Percentiles rank a stretch among this genome's conserved stretches.
These are phyloP conservation scores for Wilhelminamyces savonicus DNA, from an alignment of 805 yeast genomes.

Conservation along the genomic window DNA sequence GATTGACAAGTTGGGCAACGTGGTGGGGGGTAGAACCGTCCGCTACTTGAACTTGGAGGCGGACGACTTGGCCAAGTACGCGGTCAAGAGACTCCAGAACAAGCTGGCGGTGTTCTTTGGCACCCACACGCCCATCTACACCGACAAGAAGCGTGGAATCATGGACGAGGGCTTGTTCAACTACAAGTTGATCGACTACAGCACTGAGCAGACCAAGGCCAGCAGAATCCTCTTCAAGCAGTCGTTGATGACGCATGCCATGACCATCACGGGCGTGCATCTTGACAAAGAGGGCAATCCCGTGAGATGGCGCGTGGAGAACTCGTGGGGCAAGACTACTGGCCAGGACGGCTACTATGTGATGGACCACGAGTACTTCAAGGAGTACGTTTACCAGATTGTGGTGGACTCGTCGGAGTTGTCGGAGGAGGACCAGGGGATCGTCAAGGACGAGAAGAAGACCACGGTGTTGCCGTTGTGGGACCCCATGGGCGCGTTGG, in stretches of 20 bases:
- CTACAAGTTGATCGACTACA: conserved; percentile 9
- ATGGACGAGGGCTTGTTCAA: conserved; percentile 12
- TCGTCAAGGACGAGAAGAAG: conserved; percentile 32
- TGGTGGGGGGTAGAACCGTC: conserved; percentile 11
- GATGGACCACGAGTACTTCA: conserved; percentile 69
- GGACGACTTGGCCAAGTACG: conserved; percentile 9
- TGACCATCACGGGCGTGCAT: conserved; percentile 14
- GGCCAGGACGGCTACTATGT: conserved; percentile 65
- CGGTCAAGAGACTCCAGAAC: conserved; percentile 8
- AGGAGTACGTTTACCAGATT: conserved; percentile 70
- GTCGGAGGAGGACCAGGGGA: conserved; percentile 29
- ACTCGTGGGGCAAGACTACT: conserved; percentile 68
- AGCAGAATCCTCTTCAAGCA: conserved; percentile 12
- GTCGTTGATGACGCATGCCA: conserved; percentile 17
- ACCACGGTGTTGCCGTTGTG: conserved; percentile 64
- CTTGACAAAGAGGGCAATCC: conserved; percentile 42
- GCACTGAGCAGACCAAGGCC: conserved; percentile 9
- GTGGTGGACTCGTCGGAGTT: conserved; percentile 44
- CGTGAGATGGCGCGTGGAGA: conserved; percentile 66
- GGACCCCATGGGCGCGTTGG: conserved; percentile 79
- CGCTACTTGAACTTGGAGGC: conserved; percentile 11
- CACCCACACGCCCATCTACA: conserved; percentile 14
- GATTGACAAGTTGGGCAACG: conserved; percentile 13
- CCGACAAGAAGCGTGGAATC: conserved; percentile 15
- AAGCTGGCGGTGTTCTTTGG: conserved; percentile 15